phyloP scores from a whole-genome alignment of 768 basidiomycete genomes.

The Trichaptum fuscoviolaceum region DNA sequence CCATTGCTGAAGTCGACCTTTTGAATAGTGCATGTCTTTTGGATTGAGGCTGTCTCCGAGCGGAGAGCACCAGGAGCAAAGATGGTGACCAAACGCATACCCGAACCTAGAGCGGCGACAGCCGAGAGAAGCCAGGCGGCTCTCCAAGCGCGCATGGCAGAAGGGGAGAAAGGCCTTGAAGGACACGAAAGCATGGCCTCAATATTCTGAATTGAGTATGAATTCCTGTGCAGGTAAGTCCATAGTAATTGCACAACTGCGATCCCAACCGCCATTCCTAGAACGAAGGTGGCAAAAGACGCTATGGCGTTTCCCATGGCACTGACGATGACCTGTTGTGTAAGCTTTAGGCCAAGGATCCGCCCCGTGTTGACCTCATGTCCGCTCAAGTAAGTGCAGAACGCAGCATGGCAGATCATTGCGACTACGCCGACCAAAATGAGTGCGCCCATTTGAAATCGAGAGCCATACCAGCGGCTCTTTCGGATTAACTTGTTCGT shows the following conservation, averaged over 20 bases:
- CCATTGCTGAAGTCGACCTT: not conserved
- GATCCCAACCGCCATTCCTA: not conserved
- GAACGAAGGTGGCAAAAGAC: not conserved
- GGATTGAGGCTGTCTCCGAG: not conserved
- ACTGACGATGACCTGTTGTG: not conserved
- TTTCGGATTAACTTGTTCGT: not conserved
- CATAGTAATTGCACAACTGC: not conserved
- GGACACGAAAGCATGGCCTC: not conserved
- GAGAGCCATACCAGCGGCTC: not conserved
- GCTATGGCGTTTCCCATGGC: not conserved
- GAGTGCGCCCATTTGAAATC: not conserved
- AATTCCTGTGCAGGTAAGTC: not conserved
- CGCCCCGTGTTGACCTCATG: not conserved
- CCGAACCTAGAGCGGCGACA: not conserved
- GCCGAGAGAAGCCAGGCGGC: not conserved
- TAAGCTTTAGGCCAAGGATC: not conserved
- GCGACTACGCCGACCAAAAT: not conserved
- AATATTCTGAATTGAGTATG: not conserved
- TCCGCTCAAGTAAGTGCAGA: not conserved
- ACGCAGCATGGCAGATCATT: not conserved
- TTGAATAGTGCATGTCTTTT: not conserved
- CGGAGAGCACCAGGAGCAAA: not conserved
- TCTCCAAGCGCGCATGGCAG: not conserved
- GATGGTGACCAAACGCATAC: not conserved
- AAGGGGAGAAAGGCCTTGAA: not conserved